A percentile compares a stretch with the other conserved stretches of the same genome.
phyloP scores from a whole-genome alignment of 352 stramenopile species.

The Globisporangium spiculum region DNA sequence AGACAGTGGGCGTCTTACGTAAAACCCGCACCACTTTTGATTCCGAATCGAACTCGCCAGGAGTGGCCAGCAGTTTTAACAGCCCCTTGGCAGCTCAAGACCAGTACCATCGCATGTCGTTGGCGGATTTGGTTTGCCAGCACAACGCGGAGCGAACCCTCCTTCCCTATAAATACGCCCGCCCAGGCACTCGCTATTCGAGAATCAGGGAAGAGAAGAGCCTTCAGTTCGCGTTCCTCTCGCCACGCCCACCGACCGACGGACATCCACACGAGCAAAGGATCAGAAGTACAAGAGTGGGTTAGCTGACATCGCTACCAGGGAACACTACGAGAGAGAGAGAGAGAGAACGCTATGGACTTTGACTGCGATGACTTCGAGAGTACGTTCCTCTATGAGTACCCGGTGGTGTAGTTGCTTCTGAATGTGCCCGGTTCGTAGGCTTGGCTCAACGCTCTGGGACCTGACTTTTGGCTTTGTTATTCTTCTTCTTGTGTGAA shows the following conservation, averaged over 20 bases:
- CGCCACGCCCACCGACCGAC: background rate
- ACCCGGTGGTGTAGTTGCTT: background rate
- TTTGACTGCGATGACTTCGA: conserved; percentile 74
- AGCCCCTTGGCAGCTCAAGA: background rate
- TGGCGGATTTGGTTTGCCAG: background rate
- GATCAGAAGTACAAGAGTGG: too few relatives aligned
- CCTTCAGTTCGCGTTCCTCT: conserved; percentile 5
- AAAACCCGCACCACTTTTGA: too few relatives aligned
- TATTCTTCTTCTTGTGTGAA: too few relatives aligned
- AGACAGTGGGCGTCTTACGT: too few relatives aligned
- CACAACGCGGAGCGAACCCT: too few relatives aligned
- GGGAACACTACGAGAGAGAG: background rate
- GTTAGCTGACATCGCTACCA: too few relatives aligned
- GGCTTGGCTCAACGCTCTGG: background rate
- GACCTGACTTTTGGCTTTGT: background rate
- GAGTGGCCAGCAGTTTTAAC: background rate
- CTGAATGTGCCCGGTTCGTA: too few relatives aligned
- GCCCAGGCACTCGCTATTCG: background rate
- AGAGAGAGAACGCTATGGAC: conserved; percentile 17
- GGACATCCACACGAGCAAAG: background rate
- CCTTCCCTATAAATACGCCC: conserved; percentile 3
- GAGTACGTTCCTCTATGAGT: conserved; percentile 29
- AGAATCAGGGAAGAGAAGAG: background rate
- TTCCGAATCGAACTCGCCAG: background rate
- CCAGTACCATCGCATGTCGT: background rate